Evolutionary conservation across 129 eudicot species (phyloP).

Genomic region (Silybum marianum): DNA sequence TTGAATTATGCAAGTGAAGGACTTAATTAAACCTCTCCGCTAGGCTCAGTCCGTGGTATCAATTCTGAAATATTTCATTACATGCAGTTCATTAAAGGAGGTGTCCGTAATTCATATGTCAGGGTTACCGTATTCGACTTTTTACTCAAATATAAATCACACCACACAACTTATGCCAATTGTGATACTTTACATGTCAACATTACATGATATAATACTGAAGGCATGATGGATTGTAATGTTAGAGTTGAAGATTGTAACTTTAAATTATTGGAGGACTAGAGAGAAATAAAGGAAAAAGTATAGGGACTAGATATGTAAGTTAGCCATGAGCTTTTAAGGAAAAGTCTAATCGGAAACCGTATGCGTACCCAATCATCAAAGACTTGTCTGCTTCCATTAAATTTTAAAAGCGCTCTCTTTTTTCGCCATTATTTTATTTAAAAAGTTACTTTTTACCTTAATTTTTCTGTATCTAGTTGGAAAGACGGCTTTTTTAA

Average conservation of each 20-base stretch:
- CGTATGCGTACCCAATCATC: conserved; percentile 37
- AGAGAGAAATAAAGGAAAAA: neutral
- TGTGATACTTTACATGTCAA: neutral
- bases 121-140: too few species aligned
- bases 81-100: too few species aligned
- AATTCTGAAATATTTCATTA: too few species aligned
- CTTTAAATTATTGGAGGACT: neutral
- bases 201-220: neutral
- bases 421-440: neutral
- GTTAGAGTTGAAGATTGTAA: neutral
- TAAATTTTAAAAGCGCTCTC: neutral
- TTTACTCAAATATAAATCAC: too few species aligned
- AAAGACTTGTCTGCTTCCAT: conserved; percentile 24
- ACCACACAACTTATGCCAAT: neutral
- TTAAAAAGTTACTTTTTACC: conserved; percentile 3
- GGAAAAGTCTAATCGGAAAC: conserved; percentile 38
- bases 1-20: too few species aligned
- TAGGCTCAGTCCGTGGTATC: too few species aligned
- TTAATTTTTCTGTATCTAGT: conserved; percentile 7
- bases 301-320: conserved; percentile 12
- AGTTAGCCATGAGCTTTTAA: conserved; percentile 12
- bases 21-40: too few species aligned
- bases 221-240: neutral
- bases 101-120: too few species aligned
- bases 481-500: conserved; percentile 25